Conservation (phyloP, 164 flowering plant species). For the Taxillus chinensis region DNA sequence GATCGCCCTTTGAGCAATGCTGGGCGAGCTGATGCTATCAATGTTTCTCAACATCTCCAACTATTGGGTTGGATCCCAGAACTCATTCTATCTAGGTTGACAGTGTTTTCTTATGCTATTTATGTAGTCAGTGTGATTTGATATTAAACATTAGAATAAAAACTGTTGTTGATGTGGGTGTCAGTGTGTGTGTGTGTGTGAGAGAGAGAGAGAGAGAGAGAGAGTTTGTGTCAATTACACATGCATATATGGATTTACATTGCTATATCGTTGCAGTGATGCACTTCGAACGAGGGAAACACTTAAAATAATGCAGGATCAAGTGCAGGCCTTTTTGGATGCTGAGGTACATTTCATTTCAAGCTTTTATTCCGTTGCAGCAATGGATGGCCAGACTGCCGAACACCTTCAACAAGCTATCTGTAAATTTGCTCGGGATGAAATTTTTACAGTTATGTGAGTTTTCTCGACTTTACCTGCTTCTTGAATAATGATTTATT, state of each 20-base stretch:
- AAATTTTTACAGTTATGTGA: slow-evolving; percentile 71
- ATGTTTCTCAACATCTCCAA: slow-evolving; percentile 54
- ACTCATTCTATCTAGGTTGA: slow-evolving; percentile 76
- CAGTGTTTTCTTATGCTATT: not conserved
- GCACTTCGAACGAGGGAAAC: slow-evolving; percentile 75
- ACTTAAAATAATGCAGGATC: slow-evolving; percentile 71
- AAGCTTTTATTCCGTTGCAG: slow-evolving; percentile 90
- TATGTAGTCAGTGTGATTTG: not conserved
- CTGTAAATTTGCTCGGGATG: slow-evolving; percentile 61
- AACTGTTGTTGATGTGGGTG: too few species aligned
- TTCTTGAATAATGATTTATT: not conserved
- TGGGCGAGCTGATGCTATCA: slow-evolving; percentile 65
- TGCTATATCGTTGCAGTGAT: slow-evolving; percentile 41
- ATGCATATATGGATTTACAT: not conserved
- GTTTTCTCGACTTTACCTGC: slow-evolving; percentile 12
- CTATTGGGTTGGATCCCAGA: slow-evolving; percentile 83
- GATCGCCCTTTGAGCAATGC: slow-evolving; percentile 79
- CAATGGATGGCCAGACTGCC: slow-evolving; percentile 98
- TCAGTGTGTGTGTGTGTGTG: not conserved
- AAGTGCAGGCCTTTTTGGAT: slow-evolving; percentile 49
- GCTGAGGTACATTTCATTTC: slow-evolving; percentile 74
- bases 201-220: too few species aligned
- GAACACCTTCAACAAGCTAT: slow-evolving; percentile 70
- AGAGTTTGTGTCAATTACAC: not conserved
- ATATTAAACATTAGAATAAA: not conserved